These are phyloP conservation scores for Pterulicium gracile DNA, from an alignment of 1,284 basidiomycete genomes.

Conservation along the genomic window DNA sequence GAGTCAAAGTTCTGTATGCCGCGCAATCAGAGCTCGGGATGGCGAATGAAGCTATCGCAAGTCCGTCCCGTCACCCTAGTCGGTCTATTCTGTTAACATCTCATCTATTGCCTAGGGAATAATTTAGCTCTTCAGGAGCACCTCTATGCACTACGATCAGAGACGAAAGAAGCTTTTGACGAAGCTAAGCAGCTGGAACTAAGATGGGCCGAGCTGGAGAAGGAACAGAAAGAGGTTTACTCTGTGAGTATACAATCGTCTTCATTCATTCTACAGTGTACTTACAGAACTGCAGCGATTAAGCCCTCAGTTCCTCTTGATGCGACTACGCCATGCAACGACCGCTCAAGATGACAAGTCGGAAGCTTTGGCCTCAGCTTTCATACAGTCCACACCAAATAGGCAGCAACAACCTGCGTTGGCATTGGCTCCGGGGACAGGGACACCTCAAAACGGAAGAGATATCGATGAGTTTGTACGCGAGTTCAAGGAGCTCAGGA, in stretches of 20 bases:
- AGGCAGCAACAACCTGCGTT: conserved; percentile 20
- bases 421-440: conserved; percentile 15
- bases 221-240: conserved; percentile 78
- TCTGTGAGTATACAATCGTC: conserved; percentile 41
- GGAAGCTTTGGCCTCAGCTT: conserved; percentile 70
- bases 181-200: conserved; percentile 72
- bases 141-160: conserved; percentile 61
- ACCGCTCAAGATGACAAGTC: conserved; percentile 83
- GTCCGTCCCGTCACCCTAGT: conserved; percentile 33
- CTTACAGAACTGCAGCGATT: conserved; percentile 49
- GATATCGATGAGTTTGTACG: conserved; percentile 81
- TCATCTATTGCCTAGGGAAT: conserved; percentile 36
- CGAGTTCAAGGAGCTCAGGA: conserved; percentile 79
- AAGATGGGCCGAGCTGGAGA: conserved; percentile 77
- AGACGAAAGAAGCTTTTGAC: conserved; percentile 78
- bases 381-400: conserved; percentile 45
- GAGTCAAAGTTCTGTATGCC: conserved; percentile 64
- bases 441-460: conserved; percentile 27
- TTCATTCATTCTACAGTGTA: conserved; percentile 6
- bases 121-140: conserved; percentile 69
- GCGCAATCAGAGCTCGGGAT: conserved; percentile 68
- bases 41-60: conserved; percentile 77
- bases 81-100: conserved; percentile 5
- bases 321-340: conserved; percentile 77
- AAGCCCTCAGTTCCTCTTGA: conserved; percentile 74